Evolutionary conservation across 75 land plant species (phyloP).

Genomic region (Picea sitchensis): DNA sequence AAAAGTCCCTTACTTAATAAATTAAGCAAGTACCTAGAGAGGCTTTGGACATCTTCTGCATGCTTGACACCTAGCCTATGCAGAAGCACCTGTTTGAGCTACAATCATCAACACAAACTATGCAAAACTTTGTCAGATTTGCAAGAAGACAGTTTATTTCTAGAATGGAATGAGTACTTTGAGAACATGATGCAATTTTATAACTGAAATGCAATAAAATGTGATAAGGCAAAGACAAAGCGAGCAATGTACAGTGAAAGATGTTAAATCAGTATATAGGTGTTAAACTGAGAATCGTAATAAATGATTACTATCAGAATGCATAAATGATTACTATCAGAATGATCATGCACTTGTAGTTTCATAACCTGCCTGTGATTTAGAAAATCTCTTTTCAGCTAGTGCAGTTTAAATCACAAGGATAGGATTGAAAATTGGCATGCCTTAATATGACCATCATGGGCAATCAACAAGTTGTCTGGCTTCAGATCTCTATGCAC

Average conservation of each 20-base stretch:
- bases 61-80: too few relatives aligned
- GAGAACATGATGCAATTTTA: neutral
- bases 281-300: neutral
- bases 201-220: neutral
- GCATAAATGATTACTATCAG: neutral
- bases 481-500: conserved; percentile 99
- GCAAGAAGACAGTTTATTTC: neutral
- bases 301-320: neutral
- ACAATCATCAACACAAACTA: too few relatives aligned
- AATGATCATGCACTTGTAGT: neutral
- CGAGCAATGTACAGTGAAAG: neutral
- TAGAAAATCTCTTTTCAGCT: neutral
- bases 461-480: conserved; percentile 96
- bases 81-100: too few relatives aligned
- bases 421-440: neutral
- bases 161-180: neutral
- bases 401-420: neutral
- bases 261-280: neutral
- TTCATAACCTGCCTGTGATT: conserved; percentile 2
- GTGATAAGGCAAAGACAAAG: neutral
- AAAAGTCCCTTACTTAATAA: too few relatives aligned
- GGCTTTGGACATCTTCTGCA: too few relatives aligned
- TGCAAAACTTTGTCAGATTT: neutral
- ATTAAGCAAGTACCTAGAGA: too few relatives aligned
- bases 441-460: conserved; percentile 99